Base-by-base conservation (phyloP, 345 rosid species). In the Eucalyptus camaldulensis region DNA sequence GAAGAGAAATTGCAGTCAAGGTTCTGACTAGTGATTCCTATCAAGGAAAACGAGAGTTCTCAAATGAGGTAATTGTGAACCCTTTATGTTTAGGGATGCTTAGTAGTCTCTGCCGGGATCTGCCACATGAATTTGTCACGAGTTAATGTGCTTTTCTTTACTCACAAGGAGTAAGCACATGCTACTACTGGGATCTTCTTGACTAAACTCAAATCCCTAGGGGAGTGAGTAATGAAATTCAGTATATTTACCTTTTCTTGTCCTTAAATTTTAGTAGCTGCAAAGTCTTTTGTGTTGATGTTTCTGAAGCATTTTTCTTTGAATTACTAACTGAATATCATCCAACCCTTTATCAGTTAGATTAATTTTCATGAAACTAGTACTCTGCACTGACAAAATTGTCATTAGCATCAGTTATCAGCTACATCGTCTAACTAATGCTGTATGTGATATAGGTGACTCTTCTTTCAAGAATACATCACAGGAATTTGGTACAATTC, bases 381-480 rank as follows among this genome's bases (percentile, higher is more conserved):
- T 51, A 86, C 7, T 53, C 65, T 86, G 62, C 85, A 10, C 85
- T 11, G 85, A 76, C 85, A 76, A 76, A 40, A 76, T 25, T 12
- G 47, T 76, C 25, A 8, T 76, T 21, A 76, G 47, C 47, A 76
- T 76, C 85, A 76, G 85, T 76, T 76, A 37, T 40, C 85, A 49
- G 62, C 54, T 86, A 31, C 29, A 31, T 86, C 1, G 29, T 62
- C 12, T 47, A 37, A 80, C 29, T 40, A 44, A 54, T 72, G 62
- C 13, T 54, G 43, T 72, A 29, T 89, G 81, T 90, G 92, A 88
- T 81, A 17, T 88, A 98, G 99, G 99, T 98, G 90, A 94, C 94
- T 50, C 97, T 98, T 92, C 99, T 98, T 51, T 98, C 99, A 86
- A 96, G 99, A 94, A 98, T 98, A 93, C 99, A 98, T 94, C 99